phyloP scores from a whole-genome alignment of 2,329 filamentous ascomycete genomes.

The Dactylellina drechsleri region DNA sequence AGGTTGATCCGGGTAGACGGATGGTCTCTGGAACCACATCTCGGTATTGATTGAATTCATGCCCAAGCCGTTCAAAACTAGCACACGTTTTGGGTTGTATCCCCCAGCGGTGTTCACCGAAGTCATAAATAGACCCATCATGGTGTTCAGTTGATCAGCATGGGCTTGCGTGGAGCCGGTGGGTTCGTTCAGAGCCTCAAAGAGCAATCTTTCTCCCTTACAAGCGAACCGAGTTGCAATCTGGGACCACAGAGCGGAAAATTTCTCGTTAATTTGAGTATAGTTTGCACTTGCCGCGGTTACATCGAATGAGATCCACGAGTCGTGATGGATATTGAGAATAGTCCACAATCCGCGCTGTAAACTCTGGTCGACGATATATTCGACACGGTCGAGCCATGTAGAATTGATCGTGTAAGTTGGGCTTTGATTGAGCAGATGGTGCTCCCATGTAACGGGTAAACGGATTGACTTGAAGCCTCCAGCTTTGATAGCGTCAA shows the following conservation, averaged over 20 bases:
- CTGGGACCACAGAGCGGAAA: constrained; percentile 69
- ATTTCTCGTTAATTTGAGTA: constrained; percentile 67
- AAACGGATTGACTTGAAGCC: constrained; percentile 71
- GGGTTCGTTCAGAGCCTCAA: constrained; percentile 72
- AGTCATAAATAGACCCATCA: constrained; percentile 68
- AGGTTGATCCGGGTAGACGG: constrained; percentile 66
- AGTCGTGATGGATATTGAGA: too few relatives aligned
- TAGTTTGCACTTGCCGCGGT: constrained; percentile 58
- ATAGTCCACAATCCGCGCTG: too few relatives aligned
- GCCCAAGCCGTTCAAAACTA: constrained; percentile 67
- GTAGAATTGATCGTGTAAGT: constrained; percentile 64
- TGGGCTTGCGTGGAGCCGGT: constrained; percentile 66
- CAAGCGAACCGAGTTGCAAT: constrained; percentile 62
- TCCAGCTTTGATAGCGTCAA: constrained; percentile 66
- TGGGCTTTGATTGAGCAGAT: constrained; percentile 49
- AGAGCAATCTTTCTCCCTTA: constrained; percentile 67
- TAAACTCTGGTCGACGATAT: constrained; percentile 63
- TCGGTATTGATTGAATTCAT: constrained; percentile 68
- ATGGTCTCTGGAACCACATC: constrained; percentile 67
- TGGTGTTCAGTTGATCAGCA: constrained; percentile 65
- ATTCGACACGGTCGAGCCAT: constrained; percentile 70
- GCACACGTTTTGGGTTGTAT: constrained; percentile 68
- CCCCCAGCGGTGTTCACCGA: constrained; percentile 68
- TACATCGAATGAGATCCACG: constrained; percentile 63
- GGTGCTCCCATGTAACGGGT: constrained; percentile 61